These are phyloP conservation scores for Fusarium newnesense DNA, from an alignment of 2,329 filamentous ascomycete species.

Conservation along the genomic window DNA sequence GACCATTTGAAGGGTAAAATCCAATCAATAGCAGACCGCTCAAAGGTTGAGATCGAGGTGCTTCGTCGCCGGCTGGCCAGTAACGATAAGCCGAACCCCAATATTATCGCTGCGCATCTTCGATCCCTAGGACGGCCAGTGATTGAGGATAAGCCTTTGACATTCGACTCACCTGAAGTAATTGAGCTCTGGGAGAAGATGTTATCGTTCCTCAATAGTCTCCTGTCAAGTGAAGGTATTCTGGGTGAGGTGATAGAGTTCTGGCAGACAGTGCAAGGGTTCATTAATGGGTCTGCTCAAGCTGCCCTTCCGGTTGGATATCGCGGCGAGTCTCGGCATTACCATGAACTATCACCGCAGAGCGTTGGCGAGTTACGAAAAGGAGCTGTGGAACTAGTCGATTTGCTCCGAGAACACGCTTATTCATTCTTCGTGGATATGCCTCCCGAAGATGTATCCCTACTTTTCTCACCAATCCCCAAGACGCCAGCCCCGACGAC, in stretches of 20 bases:
- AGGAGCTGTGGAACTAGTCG: conserved; percentile 83
- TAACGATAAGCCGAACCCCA: conserved; percentile 75
- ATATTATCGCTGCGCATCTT: conserved; percentile 78
- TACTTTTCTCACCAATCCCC: conserved; percentile 85
- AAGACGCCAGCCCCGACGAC: conserved; percentile 57
- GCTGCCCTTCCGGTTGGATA: conserved; percentile 81
- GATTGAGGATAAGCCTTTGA: conserved; percentile 67
- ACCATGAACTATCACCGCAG: conserved; percentile 81
- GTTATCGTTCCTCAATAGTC: conserved; percentile 74
- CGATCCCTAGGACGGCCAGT: conserved; percentile 76
- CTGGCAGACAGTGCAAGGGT: conserved; percentile 91
- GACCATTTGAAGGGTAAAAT: conserved; percentile 91
- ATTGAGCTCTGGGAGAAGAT: conserved; percentile 95
- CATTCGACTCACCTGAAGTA: conserved; percentile 82
- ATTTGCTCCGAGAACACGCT: conserved; percentile 82
- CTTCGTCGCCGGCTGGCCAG: conserved; percentile 82
- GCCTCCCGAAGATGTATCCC: conserved; percentile 89
- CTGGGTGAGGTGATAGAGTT: conserved; percentile 92
- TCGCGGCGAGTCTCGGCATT: conserved; percentile 81
- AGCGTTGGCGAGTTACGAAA: conserved; percentile 78
- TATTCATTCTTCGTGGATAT: conserved; percentile 86
- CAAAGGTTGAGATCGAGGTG: conserved; percentile 91
- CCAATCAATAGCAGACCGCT: conserved; percentile 80
- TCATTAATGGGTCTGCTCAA: conserved; percentile 88
- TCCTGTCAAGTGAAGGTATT: conserved; percentile 83